Percentiles rank a stretch among this genome's conserved stretches.
Conservation (phyloP, 257 asterid species). For the Thymus mandschuricus region DNA sequence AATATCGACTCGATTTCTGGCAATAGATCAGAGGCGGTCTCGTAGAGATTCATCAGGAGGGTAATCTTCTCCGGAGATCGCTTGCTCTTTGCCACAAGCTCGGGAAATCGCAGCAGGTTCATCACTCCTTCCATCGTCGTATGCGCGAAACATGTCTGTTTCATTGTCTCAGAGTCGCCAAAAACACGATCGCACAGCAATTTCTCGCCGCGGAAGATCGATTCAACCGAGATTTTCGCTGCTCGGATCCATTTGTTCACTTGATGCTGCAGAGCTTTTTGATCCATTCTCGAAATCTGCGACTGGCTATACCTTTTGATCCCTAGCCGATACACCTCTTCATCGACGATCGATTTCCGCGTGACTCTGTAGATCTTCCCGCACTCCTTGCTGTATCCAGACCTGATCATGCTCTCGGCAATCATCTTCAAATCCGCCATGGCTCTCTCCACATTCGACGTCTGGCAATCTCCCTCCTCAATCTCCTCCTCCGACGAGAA, state of each 20-base stretch:
- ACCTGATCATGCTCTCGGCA: conserved; percentile 62
- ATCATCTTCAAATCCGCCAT: conserved; percentile 61
- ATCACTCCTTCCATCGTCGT: conserved; percentile 50
- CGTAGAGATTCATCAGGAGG: conserved; percentile 37
- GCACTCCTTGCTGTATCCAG: conserved; percentile 72
- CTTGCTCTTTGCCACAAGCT: conserved; percentile 50
- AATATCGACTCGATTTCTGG: conserved; percentile 67
- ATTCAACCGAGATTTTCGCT: conserved; percentile 48
- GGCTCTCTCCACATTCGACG: conserved; percentile 45
- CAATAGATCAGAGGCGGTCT: conserved; percentile 47
- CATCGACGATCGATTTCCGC: conserved; percentile 60
- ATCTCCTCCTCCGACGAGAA: conserved; percentile 46
- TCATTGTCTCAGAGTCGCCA: conserved; percentile 45
- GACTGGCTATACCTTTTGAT: conserved; percentile 39
- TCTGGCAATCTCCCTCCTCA: conserved; percentile 28
- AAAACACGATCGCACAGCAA: conserved; percentile 65
- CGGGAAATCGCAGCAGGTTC: conserved; percentile 61
- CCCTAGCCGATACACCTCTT: conserved; percentile 57
- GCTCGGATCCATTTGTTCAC: conserved; percentile 50
- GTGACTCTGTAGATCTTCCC: conserved; percentile 47
- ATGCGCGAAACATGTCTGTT: conserved; percentile 58
- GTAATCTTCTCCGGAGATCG: conserved; percentile 47
- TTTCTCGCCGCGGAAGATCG: conserved; percentile 60
- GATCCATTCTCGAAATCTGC: conserved; percentile 48
- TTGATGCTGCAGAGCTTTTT: conserved; percentile 42